Conservation (phyloP, 139 green algal species). For the Coccomyxa sp. region DNA sequence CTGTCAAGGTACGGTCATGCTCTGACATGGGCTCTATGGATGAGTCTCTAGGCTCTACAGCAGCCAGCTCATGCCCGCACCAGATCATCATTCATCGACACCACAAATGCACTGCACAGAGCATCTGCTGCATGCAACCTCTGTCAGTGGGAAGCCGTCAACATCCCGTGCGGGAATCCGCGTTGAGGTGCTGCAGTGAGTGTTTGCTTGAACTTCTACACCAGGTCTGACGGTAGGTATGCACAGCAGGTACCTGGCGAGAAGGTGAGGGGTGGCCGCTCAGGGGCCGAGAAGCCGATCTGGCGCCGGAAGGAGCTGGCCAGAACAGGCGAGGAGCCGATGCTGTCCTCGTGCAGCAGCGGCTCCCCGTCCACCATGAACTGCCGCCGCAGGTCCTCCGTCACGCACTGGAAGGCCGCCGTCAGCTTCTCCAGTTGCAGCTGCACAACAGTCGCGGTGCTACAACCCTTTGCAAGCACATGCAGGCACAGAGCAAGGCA, state of each 20-base stretch:
- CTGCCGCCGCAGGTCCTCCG: constrained; percentile 56
- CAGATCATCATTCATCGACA: background rate
- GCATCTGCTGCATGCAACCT: too few species aligned
- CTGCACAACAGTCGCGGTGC: constrained; percentile 20
- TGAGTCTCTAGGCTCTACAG: background rate
- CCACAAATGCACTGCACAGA: background rate
- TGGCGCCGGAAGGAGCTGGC: constrained; percentile 16
- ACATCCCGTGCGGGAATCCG: background rate
- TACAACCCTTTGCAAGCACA: background rate
- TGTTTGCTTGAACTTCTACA: background rate
- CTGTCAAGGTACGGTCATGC: background rate
- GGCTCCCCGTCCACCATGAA: constrained; percentile 62
- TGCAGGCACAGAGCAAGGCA: background rate
- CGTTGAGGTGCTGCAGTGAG: background rate
- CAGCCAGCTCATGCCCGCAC: background rate
- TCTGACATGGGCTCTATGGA: background rate
- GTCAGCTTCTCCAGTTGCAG: constrained; percentile 74
- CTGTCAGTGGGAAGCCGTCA: too few species aligned
- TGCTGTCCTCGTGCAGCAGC: constrained; percentile 36
- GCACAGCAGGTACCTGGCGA: background rate
- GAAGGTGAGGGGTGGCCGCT: background rate
- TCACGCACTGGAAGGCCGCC: constrained; percentile 64
- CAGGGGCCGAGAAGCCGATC: constrained; percentile 18
- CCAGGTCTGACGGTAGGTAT: background rate
- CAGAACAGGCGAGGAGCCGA: background rate